A percentile compares a stretch with the other conserved stretches of the same genome.
phyloP scores from a whole-genome alignment of 1,284 basidiomycete genomes.

The Ustilago loliicola region DNA sequence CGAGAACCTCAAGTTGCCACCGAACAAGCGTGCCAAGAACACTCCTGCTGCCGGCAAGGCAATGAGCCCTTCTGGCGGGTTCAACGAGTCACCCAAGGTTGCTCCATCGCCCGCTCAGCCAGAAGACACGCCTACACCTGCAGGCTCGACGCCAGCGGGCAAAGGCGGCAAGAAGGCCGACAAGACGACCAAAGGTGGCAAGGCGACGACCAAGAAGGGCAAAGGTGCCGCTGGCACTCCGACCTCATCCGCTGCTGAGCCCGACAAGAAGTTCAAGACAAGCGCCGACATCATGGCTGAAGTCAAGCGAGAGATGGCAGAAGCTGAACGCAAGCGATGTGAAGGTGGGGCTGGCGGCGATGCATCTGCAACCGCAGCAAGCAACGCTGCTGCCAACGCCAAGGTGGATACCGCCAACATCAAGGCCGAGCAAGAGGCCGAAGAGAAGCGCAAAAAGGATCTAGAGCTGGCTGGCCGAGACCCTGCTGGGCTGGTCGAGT shows the following conservation, averaged over 20 bases:
- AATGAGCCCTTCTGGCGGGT: constrained; percentile 34
- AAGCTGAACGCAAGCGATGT: constrained; percentile 55
- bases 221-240: constrained; percentile 49
- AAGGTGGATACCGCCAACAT: constrained; percentile 40
- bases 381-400: constrained; percentile 28
- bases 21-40: constrained; percentile 62
- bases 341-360: constrained; percentile 33
- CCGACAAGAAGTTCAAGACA: constrained; percentile 59
- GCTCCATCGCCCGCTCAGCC: constrained; percentile 51
- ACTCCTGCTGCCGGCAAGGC: constrained; percentile 27
- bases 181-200: constrained; percentile 35
- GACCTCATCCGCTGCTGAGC: constrained; percentile 45
- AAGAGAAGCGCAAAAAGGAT: constrained; percentile 47
- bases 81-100: constrained; percentile 55
- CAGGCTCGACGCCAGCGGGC: constrained; percentile 50
- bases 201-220: constrained; percentile 51
- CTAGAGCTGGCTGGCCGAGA: constrained; percentile 45
- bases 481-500: constrained; percentile 53
- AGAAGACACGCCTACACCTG: constrained; percentile 50
- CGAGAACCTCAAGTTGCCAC: constrained; percentile 66
- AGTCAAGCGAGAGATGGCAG: constrained; percentile 65
- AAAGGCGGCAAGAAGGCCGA: constrained; percentile 53
- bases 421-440: constrained; percentile 52
- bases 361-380: constrained; percentile 19
- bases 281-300: constrained; percentile 66